Evolutionary conservation across 306 rosid genomes (phyloP), one percentile per base, ranked within the genome.

Genomic region (Vigna angularis): DNA sequence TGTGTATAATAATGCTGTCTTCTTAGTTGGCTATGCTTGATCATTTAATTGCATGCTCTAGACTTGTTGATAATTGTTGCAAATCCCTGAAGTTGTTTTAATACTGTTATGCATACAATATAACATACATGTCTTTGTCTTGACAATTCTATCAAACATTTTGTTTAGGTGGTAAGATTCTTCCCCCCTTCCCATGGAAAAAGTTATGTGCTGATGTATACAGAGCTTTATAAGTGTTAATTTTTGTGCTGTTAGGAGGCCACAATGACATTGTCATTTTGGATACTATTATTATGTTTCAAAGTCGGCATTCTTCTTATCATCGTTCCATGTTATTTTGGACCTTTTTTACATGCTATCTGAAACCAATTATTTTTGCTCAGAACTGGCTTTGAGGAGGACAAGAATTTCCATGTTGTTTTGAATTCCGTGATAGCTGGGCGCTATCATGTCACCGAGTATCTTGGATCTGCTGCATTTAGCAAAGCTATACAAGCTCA

Each of bases 371-470:
- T 80, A 74, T 84, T 86, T 81, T 82, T 87, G 78, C 59, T 59
- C 90, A 95, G 98, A 87, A 95, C 98, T 89, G 98, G 98, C 76
- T 95, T 95, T 83, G 98, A 95, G 85, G 98, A 95, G 92, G 98
- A 95, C 96, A 95, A 95, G 91, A 91, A 93, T 86, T 95, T 95
- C 84, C 93, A 95, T 65, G 98, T 95, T 66, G 97, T 92, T 55
- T 83, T 95, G 81, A 95, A 92, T 87, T 95, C 98, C 7, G 96
- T 95, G 63, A 77, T 95, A 82, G 98, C 98, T 70, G 98, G 98
- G 72, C 98, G 98, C 63, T 95, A 92, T 86, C 98, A 95, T 78
- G 98, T 95, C 71, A 95, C 98, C 9, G 98, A 95, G 85, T 95
- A 89, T 93, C 93, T 95, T 69, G 98, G 98, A 66, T 95, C 98